Conservation (phyloP, 495 filamentous ascomycete species). For the Neurospora sp. region DNA sequence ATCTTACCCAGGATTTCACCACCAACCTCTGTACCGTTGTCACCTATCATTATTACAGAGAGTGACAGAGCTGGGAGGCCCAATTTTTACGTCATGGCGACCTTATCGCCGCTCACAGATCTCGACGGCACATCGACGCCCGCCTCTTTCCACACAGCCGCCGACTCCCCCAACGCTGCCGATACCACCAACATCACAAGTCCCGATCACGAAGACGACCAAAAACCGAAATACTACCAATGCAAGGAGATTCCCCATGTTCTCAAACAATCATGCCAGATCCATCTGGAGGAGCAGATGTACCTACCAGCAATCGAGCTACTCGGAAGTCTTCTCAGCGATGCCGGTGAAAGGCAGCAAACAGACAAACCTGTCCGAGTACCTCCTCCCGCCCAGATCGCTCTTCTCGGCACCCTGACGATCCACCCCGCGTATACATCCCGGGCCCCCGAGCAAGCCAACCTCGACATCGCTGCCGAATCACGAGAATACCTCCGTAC, state of each 20-base stretch:
- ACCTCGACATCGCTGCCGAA: conserved; percentile 26
- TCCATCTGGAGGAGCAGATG: conserved; percentile 68
- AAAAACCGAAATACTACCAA: conserved; percentile 35
- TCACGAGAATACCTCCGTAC: conserved; percentile 31
- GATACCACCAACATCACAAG: conserved; percentile 13
- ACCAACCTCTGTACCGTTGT: not conserved
- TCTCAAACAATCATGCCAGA: conserved; percentile 53
- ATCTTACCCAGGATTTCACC: not conserved
- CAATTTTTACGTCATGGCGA: not conserved
- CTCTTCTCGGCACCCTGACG: conserved; percentile 55
- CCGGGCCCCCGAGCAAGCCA: conserved; percentile 22
- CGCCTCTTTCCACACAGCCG: conserved; percentile 13
- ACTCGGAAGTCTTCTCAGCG: conserved; percentile 52
- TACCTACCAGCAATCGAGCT: conserved; percentile 61
- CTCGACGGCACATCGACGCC: conserved; percentile 12
- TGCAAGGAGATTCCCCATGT: conserved; percentile 49
- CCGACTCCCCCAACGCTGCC: conserved; percentile 6
- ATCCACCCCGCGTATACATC: conserved; percentile 62
- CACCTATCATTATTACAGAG: not conserved
- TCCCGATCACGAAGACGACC: conserved; percentile 11
- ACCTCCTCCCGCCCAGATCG: conserved; percentile 50
- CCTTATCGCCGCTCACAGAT: conserved; percentile 13
- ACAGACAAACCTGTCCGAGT: conserved; percentile 29
- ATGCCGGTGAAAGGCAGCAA: conserved; percentile 25
- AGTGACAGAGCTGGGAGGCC: not conserved